Conservation (phyloP, 768 basidiomycete genomes). For the Hortiboletus flavorubellus region DNA sequence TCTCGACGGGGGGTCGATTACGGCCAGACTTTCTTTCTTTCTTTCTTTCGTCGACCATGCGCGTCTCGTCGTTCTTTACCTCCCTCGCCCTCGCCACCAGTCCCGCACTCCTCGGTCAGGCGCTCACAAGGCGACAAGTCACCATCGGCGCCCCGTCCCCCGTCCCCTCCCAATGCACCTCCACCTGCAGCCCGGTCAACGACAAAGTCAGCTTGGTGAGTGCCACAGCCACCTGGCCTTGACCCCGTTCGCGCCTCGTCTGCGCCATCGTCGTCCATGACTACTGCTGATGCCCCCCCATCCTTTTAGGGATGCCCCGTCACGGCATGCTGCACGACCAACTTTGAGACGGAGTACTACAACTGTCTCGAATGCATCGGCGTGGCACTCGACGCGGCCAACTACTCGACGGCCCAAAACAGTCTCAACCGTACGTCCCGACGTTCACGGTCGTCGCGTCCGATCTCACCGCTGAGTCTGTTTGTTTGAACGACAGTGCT, state of each 20-base stretch:
- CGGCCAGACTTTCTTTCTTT: no score
- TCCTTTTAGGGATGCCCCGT: constrained; percentile 26
- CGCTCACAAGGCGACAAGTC: constrained; percentile 17
- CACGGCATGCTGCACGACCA: constrained; percentile 37
- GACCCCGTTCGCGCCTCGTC: no score
- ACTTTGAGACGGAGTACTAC: constrained; percentile 39
- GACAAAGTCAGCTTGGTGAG: constrained; percentile 22
- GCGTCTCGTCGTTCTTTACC: neutral
- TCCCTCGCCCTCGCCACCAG: neutral
- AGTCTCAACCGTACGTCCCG: constrained; percentile 35
- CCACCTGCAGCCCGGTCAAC: constrained; percentile 23
- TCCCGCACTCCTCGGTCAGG: constrained; percentile 3
- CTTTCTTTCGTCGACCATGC: constrained; percentile 13
- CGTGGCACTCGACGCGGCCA: constrained; percentile 18
- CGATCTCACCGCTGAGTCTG: neutral
- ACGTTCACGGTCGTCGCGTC: neutral
- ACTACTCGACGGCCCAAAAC: constrained; percentile 30
- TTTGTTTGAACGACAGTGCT: constrained; percentile 12
- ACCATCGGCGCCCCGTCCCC: constrained; percentile 4
- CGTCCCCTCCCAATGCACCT: constrained; percentile 24
- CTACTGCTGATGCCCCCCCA: neutral
- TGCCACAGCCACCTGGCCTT: no score
- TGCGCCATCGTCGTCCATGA: neutral
- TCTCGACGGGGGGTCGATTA: no score
- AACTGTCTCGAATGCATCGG: constrained; percentile 42